These are phyloP conservation scores for Trifolium repens DNA, from an alignment of 306 rosid genomes.

Conservation along the genomic window DNA sequence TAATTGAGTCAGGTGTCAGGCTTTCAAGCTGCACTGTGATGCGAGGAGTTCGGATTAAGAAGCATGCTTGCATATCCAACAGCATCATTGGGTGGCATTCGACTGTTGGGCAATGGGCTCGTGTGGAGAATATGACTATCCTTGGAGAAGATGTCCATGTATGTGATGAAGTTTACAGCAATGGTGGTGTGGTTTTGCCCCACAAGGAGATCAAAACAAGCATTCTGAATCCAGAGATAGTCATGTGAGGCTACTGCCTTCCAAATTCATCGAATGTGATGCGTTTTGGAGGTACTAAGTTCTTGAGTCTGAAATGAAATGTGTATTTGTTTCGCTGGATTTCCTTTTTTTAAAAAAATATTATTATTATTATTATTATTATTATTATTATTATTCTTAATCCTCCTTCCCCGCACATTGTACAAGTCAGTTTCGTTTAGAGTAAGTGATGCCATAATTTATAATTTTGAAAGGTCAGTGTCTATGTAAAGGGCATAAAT, in stretches of 20 bases:
- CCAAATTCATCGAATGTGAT: slow-evolving; percentile 27
- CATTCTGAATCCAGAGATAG: slow-evolving; percentile 97
- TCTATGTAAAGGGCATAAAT: slow-evolving; percentile 40
- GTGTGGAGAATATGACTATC: slow-evolving; percentile 94
- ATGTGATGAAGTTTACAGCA: slow-evolving; percentile 87
- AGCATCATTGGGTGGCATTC: slow-evolving; percentile 99
- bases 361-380: too few relatives aligned
- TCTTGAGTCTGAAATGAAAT: slow-evolving; percentile 35
- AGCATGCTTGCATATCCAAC: slow-evolving; percentile 87
- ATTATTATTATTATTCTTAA: not conserved
- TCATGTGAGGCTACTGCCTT: slow-evolving; percentile 63
- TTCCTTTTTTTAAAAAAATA: not conserved
- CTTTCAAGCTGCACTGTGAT: slow-evolving; percentile 92
- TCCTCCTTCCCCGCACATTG: slow-evolving; percentile 15
- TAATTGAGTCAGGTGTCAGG: slow-evolving; percentile 89
- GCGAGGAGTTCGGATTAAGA: slow-evolving; percentile 89
- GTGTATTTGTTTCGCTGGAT: slow-evolving; percentile 5
- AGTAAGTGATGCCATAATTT: slow-evolving; percentile 33
- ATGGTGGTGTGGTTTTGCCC: slow-evolving; percentile 95
- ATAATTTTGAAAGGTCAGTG: slow-evolving; percentile 32
- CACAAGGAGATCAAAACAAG: slow-evolving; percentile 96
- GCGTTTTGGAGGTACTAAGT: slow-evolving; percentile 30
- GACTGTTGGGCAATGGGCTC: slow-evolving; percentile 98
- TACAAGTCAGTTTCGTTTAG: slow-evolving; percentile 37
- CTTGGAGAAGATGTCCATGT: slow-evolving; percentile 98